These are phyloP conservation scores for Candida sp. DNA, from an alignment of 1,139 yeast genomes.

Conservation along the genomic window DNA sequence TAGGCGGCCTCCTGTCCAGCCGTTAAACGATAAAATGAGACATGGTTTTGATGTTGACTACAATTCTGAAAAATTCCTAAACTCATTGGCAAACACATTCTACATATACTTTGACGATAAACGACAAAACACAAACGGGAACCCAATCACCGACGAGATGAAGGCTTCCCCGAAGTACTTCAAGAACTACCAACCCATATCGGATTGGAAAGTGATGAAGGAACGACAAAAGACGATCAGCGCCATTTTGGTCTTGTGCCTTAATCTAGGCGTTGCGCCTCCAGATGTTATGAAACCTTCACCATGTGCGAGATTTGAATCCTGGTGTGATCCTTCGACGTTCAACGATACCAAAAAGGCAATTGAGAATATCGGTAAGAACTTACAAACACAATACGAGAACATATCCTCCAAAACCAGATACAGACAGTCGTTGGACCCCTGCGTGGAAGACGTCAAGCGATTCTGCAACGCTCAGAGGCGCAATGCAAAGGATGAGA, in stretches of 20 bases:
- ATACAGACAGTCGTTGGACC: slow-evolving; percentile 90
- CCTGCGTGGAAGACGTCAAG: slow-evolving; percentile 95
- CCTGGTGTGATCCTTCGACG: slow-evolving; percentile 92
- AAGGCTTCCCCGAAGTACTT: slow-evolving; percentile 47
- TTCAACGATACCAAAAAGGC: slow-evolving; percentile 91
- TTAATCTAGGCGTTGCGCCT: slow-evolving; percentile 96
- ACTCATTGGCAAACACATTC: slow-evolving; percentile 69
- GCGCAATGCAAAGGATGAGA: slow-evolving; percentile 88
- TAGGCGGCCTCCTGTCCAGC: slow-evolving; percentile 36
- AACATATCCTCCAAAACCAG: slow-evolving; percentile 86
- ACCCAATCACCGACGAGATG: slow-evolving; percentile 68
- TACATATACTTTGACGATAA: slow-evolving; percentile 87
- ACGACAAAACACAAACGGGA: slow-evolving; percentile 90
- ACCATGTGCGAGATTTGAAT: slow-evolving; percentile 92
- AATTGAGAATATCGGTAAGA: slow-evolving; percentile 89
- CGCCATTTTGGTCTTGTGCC: slow-evolving; percentile 89
- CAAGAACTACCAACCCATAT: slow-evolving; percentile 66
- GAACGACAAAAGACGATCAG: slow-evolving; percentile 95
- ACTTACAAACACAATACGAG: slow-evolving; percentile 87
- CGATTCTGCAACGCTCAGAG: slow-evolving; percentile 89
- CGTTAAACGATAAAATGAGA: slow-evolving; percentile 62
- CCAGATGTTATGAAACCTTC: slow-evolving; percentile 95
- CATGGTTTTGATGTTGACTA: slow-evolving; percentile 84
- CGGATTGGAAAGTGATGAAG: slow-evolving; percentile 91
- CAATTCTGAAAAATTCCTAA: slow-evolving; percentile 66